A percentile compares a stretch with the other conserved stretches of the same genome.
phyloP scores from a whole-genome alignment of 257 asterid species.

The Lantana camara region DNA sequence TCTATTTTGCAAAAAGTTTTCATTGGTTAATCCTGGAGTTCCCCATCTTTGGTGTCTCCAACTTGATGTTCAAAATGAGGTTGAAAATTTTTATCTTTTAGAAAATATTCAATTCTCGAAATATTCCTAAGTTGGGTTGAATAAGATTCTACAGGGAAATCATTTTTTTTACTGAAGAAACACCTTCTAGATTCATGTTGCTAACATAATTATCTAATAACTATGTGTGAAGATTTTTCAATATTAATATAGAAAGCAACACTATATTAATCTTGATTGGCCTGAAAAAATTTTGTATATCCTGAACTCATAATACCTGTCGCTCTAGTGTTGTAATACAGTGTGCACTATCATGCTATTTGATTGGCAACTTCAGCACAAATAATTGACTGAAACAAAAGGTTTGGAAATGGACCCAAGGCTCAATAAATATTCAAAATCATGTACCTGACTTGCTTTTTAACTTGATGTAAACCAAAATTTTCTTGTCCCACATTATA shows the following conservation, averaged over 20 bases:
- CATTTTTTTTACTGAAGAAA: too few relatives aligned
- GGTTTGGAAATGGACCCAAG: background rate
- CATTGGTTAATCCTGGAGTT: too few relatives aligned
- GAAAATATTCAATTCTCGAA: background rate
- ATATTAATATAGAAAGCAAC: background rate
- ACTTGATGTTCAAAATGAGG: background rate
- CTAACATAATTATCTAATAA: background rate
- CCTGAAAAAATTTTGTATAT: background rate
- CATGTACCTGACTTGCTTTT: background rate
- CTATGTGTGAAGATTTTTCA: background rate
- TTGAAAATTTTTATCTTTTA: background rate
- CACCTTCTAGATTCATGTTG: too few relatives aligned
- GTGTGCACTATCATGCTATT: background rate
- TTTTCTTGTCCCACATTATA: background rate
- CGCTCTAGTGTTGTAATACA: background rate
- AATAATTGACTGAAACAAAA: background rate
- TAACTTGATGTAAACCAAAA: background rate
- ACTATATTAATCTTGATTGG: background rate
- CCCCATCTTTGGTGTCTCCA: background rate
- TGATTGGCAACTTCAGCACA: slow-evolving; percentile 1
- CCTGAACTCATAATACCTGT: background rate
- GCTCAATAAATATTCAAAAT: background rate
- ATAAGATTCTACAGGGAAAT: too few relatives aligned
- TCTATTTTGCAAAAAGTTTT: background rate
- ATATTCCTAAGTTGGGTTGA: background rate